Base-by-base conservation (phyloP, 2,329 filamentous ascomycete species). In the Byssothecium circinans region DNA sequence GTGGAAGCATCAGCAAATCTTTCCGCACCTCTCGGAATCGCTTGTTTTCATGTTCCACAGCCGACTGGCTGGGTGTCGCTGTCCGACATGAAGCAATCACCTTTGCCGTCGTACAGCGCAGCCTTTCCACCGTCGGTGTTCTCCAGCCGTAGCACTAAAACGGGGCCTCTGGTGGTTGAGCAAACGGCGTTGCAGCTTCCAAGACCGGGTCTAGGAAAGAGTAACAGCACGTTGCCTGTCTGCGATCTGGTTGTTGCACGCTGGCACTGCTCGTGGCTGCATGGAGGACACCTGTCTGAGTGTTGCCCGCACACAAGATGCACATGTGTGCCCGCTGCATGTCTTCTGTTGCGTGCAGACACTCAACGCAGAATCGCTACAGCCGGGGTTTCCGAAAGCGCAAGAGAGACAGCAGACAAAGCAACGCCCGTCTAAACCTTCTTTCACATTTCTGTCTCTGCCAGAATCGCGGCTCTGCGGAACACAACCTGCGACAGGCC, bases 101-200 rank as follows among this genome's bases (percentile, higher is more conserved):
- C 37, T 43, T 41, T 33, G 36, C 29, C 12, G 12, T 32, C 29
- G 29, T 32, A 32, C 29, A 32, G 29, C 8, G 25, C 37, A 35
- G 33, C 14, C 17, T 34, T 30, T 18, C 8, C 5, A 32, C 27
- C 37, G 14, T 15, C 19, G 17, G 20, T 33, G 18, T 5, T 54
- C 47, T 42, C 36, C 29, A 41, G 38, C 44, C 45, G 65, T 68
- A 57, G 56, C 58, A 64, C 64, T 52, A 59, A 57, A 64, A 65
- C 62, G 64, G 62, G 54, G 41, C 41, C 41, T 47, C 53, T 48
- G 52, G 59, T 45, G 47, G 55, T 49, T 48, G 47, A 56, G 57
- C 40, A 55, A 67, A 68, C 63, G 65, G 63, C 49, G 60, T 51
- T 63, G 64, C 62, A 66, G 62, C 52, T 42, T 46, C n/a, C 23